These are phyloP conservation scores for Suhomyces terraborum DNA, from an alignment of 1,139 yeast species.

Conservation along the genomic window DNA sequence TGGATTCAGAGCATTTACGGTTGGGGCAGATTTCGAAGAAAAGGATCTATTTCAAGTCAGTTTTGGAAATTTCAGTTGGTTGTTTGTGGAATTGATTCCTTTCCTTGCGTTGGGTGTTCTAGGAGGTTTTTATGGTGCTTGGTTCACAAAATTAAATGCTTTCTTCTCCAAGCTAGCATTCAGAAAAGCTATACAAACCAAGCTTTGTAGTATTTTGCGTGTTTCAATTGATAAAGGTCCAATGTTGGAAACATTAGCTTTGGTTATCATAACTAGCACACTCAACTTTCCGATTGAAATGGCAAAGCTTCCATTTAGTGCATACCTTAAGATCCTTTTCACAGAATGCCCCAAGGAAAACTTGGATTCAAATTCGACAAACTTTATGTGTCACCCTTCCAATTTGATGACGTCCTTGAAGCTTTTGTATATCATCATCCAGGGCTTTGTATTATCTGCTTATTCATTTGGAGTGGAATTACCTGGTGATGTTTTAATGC, in stretches of 20 bases:
- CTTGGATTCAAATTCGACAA: slow-evolving; percentile 27
- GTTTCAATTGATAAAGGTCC: slow-evolving; percentile 17
- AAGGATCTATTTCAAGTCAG: slow-evolving; percentile 64
- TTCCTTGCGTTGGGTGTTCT: slow-evolving; percentile 64
- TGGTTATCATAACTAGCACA: slow-evolving; percentile 54
- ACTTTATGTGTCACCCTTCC: slow-evolving; percentile 40
- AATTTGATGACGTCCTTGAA: slow-evolving; percentile 32
- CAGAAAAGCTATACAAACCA: slow-evolving; percentile 22
- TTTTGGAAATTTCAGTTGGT: slow-evolving; percentile 72
- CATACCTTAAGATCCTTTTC: slow-evolving; percentile 59
- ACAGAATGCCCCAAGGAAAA: slow-evolving; percentile 55
- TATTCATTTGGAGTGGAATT: slow-evolving; percentile 65
- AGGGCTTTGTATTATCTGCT: slow-evolving; percentile 60
- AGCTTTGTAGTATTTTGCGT: slow-evolving; percentile 21
- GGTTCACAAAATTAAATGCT: slow-evolving; percentile 53
- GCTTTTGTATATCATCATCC: slow-evolving; percentile 47
- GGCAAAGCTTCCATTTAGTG: slow-evolving; percentile 57
- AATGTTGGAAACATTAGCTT: slow-evolving; percentile 48
- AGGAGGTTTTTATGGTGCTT: slow-evolving; percentile 69
- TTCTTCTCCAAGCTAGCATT: slow-evolving; percentile 23
- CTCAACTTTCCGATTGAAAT: slow-evolving; percentile 58
- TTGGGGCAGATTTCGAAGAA: slow-evolving; percentile 52
- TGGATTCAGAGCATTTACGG: slow-evolving; percentile 62
- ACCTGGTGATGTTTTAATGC: slow-evolving; percentile 79
- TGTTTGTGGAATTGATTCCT: slow-evolving; percentile 66